These are phyloP conservation scores for Brassica juncea DNA, from an alignment of 345 rosid species.

Conservation along the genomic window DNA sequence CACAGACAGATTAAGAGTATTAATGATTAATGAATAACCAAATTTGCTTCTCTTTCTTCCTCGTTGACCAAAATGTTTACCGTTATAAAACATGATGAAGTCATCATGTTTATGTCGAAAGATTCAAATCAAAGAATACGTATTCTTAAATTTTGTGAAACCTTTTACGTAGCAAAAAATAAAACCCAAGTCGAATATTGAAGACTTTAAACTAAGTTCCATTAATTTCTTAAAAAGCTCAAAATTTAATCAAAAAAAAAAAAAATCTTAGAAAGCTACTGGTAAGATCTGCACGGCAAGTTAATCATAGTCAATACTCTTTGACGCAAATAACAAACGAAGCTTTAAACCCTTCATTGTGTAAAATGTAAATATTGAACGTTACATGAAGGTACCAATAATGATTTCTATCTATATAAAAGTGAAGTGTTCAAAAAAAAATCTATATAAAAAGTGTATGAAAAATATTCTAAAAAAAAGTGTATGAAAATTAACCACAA, in stretches of 20 bases:
- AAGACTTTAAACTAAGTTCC: not conserved
- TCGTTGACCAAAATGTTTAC: conserved; percentile 32
- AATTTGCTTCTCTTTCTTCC: conserved; percentile 21
- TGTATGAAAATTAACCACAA: conserved; percentile 8
- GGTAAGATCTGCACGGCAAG: not conserved
- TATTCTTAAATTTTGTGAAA: not conserved
- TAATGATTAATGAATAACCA: conserved; percentile 7
- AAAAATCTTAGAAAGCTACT: not conserved
- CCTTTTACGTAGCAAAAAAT: not conserved
- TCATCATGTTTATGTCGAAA: not conserved
- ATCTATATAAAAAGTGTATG: not conserved
- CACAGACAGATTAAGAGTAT: conserved; percentile 31
- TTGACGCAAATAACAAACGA: not conserved
- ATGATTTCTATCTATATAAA: not conserved
- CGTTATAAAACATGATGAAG: conserved; percentile 23
- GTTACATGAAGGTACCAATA: not conserved
- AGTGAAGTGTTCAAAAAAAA: too few species aligned
- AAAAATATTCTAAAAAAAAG: not conserved
- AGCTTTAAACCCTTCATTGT: not conserved
- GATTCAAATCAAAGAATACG: too few species aligned
- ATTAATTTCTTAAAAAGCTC: not conserved
- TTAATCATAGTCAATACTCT: not conserved
- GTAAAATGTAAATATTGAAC: not conserved
- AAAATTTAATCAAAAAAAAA: too few species aligned
- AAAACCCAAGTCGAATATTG: not conserved